Base-by-base conservation (phyloP, 495 filamentous ascomycete species). In the Acidiella bohemica region DNA sequence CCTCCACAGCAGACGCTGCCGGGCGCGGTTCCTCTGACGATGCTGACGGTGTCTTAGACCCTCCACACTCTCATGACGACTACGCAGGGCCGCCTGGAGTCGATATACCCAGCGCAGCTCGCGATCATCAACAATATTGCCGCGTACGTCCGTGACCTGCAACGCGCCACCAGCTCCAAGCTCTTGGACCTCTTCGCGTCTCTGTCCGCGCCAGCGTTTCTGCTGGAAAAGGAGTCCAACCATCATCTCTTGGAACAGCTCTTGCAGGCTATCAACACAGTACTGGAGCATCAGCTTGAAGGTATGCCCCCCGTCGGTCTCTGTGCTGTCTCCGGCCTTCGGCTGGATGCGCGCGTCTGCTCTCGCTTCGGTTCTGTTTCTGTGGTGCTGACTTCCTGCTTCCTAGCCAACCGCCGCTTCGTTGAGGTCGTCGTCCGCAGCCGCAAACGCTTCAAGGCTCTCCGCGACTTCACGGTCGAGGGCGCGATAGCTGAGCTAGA, bases 171-270 rank as follows among this genome's bases (percentile, higher is more conserved):
- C 9, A 81, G 82, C 52, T 74, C 76, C 17, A 95, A 84, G 60
- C 61, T 95, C 32, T 65, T 95, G 32, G 84, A 96, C 47, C 67
- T 96, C 6, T 96, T 88, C 60, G 76, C 78, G 13, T 90, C 81
- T 1, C 93, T 96, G 84, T 93, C 90, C 5, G 81, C 90, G 0
- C 92, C 92, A 1, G 81, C 76, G 19, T 99, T 96, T 59, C 64
- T 99, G n/a, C 64, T 99, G 16, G 83, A 85, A 4, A 99, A 96
- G 53, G 92, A 99, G 44, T 83, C 72, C 11, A 99, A 99, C 43
- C 83, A 99, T 43, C 60, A 63, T 23, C 71, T 95, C 20, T 66
- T 99, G 19, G 70, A 73, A 14, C 86, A 87, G 0, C 60, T 99
- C 23, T 67, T 99, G 10, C 85, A 93, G 55, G 82, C 84, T 2